These are phyloP conservation scores for Silene latifolia DNA, from an alignment of 148 eudicot species.

Conservation along the genomic window DNA sequence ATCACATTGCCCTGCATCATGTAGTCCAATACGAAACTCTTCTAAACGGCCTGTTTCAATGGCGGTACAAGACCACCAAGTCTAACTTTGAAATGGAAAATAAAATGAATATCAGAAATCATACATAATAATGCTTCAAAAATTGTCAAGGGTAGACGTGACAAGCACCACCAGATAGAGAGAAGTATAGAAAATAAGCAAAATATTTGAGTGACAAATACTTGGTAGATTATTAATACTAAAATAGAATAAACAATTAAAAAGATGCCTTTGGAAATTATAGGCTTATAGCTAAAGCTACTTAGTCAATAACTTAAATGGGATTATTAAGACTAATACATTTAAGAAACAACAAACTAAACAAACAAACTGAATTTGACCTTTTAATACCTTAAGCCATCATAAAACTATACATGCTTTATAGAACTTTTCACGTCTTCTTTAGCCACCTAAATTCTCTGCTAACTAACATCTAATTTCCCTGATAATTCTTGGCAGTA, in stretches of 20 bases:
- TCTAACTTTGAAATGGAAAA: neutral
- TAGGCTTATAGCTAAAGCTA: neutral
- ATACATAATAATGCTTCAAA: too few species aligned
- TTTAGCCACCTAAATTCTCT: neutral
- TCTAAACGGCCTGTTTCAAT: too few species aligned
- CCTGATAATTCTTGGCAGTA: too few species aligned
- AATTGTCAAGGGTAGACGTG: constrained; percentile 9
- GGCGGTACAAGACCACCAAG: too few species aligned
- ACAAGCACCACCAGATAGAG: constrained; percentile 12
- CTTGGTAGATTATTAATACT: neutral
- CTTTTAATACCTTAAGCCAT: constrained; percentile 10
- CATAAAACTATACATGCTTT: too few species aligned
- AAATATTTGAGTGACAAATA: neutral
- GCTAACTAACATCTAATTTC: too few species aligned
- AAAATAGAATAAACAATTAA: neutral
- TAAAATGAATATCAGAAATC: neutral
- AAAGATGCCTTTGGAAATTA: constrained; percentile 11
- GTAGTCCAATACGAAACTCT: too few species aligned
- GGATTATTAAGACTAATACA: constrained; percentile 2
- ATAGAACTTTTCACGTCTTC: constrained; percentile 33
- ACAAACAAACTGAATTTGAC: constrained; percentile 30
- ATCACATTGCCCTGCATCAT: too few species aligned
- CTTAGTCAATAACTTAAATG: constrained; percentile 13
- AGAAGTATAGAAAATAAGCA: neutral
- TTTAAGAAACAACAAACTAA: constrained; percentile 16